Conservation (phyloP, 2,329 filamentous ascomycete genomes). For the Zymoseptoria passerinii region DNA sequence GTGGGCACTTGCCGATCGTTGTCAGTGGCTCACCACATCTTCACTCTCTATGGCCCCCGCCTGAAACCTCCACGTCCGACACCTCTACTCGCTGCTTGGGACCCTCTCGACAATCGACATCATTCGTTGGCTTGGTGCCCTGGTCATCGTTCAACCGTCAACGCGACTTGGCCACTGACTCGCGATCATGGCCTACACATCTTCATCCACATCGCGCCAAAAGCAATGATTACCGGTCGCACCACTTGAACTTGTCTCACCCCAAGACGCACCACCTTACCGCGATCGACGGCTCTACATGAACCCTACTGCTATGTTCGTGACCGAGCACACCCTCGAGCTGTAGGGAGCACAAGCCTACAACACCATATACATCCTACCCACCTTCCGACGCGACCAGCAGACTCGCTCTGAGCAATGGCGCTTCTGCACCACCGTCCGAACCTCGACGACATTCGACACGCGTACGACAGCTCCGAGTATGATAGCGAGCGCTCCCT, state of each 20-base stretch:
- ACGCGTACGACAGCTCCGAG: conserved; percentile 21
- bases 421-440: conserved; percentile 23
- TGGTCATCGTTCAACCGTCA: neutral
- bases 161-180: neutral
- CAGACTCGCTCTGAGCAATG: conserved; percentile 6
- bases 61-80: neutral
- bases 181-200: neutral
- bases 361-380: neutral
- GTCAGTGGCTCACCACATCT: no score
- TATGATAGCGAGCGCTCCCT: conserved; percentile 15
- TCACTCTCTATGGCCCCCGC: no score
- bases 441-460: conserved; percentile 24
- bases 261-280: neutral
- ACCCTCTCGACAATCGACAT: neutral
- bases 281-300: neutral
- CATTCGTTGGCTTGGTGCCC: neutral
- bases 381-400: neutral
- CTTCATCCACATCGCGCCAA: neutral
- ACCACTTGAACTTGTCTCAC: neutral
- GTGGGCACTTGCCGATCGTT: no score
- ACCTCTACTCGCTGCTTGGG: neutral
- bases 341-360: neutral
- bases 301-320: neutral
- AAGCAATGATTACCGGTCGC: neutral
- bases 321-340: neutral